Evolutionary conservation across 768 basidiomycete species (phyloP), one percentile per base, ranked within the genome.

Genomic region (Multifurca ochricompacta): DNA sequence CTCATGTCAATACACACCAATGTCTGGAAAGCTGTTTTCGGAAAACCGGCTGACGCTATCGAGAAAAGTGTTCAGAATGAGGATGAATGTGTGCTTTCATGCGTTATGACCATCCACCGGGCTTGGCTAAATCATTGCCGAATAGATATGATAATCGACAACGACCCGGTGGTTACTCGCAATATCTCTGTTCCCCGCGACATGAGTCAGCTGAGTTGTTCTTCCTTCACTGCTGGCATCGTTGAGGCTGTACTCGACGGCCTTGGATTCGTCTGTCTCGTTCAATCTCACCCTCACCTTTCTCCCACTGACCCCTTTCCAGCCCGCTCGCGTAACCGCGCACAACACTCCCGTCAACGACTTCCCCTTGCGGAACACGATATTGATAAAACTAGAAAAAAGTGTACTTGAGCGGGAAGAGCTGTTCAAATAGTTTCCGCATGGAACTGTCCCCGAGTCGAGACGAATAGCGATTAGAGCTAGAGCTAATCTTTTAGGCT

Each of bases 221-320:
- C 92, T n/a, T 97, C 96, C 3, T 88, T 95, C 66, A 91, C 92
- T 0, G 96, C 96, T 10, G 96, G 96, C 1, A 84, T 99, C 45
- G 95, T 99, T 11, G 96, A 99, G 70, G 96, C 94, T 10, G 91
- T 95, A 14, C 74, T 97, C 59, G 94, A 97, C 66, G 93, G 92
- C 1, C 75, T 95, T 23, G 90, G 91, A 54, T 92, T 98, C 63
- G 94, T 96, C 66, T 65, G 91, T 81, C n/a, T 5, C n/a, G 4
- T 51, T 8, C 36, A 2, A 43, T 34, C 44, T 44, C 31, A 14
- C 21, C 21, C 18, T 56, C 18, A 16, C 18, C 40, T 16, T 31
- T n/a, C n/a, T n/a, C n/a, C n/a, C n/a, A 42, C 59, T 51, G 41
- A 56, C 47, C 36, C 18, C 44, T 48, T 8, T 28, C 43, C 64